These are phyloP conservation scores for Zygosaccharomyces sapae DNA, from an alignment of 1,139 yeast species.

Conservation along the genomic window DNA sequence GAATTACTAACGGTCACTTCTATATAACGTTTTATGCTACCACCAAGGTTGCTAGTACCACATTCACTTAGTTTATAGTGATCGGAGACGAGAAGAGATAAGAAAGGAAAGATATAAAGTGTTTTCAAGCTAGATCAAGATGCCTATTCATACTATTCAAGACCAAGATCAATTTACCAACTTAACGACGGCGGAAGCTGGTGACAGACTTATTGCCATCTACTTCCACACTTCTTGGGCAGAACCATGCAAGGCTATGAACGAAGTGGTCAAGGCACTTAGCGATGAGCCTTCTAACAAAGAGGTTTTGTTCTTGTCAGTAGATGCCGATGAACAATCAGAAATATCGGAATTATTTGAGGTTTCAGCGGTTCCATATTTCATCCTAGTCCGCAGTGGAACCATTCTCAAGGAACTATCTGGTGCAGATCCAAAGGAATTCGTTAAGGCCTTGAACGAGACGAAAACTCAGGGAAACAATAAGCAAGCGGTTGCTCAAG, in stretches of 20 bases:
- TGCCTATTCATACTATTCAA: slow-evolving; percentile 74
- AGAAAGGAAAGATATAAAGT: not conserved
- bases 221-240: slow-evolving; percentile 96
- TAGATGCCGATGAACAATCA: slow-evolving; percentile 84
- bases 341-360: slow-evolving; percentile 88
- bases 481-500: slow-evolving; percentile 12
- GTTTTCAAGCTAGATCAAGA: slow-evolving; percentile 28
- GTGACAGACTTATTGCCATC: slow-evolving; percentile 64
- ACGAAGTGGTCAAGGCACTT: slow-evolving; percentile 43
- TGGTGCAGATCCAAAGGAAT: slow-evolving; percentile 94
- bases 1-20: too few species aligned
- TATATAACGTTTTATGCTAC: too few species aligned
- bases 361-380: slow-evolving; percentile 92
- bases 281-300: slow-evolving; percentile 37
- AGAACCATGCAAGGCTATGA: slow-evolving; percentile 70
- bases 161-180: slow-evolving; percentile 83
- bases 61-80: too few species aligned
- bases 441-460: slow-evolving; percentile 68
- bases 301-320: slow-evolving; percentile 55
- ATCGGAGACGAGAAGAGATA: too few species aligned
- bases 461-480: slow-evolving; percentile 13
- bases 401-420: slow-evolving; percentile 84
- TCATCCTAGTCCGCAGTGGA: slow-evolving; percentile 75
- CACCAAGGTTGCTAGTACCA: not conserved
- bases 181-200: slow-evolving; percentile 58